Evolutionary conservation across 2,329 filamentous ascomycete species (phyloP).

Genomic region (Magnaporthiopsis incrustans): DNA sequence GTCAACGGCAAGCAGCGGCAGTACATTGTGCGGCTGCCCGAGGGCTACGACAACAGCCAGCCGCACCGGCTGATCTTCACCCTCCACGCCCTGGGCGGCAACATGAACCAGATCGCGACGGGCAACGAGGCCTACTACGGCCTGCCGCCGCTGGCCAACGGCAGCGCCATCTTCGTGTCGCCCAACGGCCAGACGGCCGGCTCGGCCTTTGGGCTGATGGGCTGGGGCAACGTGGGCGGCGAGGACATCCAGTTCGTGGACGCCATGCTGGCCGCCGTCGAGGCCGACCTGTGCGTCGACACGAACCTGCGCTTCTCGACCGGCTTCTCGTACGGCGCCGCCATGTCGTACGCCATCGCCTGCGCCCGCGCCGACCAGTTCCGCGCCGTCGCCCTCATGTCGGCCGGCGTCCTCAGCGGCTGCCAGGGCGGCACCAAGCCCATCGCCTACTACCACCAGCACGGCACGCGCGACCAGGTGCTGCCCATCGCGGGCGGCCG

Average conservation of each 20-base stretch:
- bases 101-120: conserved; percentile 26
- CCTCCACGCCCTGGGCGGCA: conserved; percentile 31
- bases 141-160: conserved; percentile 25
- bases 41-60: conserved; percentile 4
- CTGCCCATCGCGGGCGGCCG: conserved; percentile 24
- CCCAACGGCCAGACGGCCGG: conserved; percentile 32
- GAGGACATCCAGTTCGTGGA: conserved; percentile 33
- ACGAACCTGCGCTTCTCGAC: conserved; percentile 31
- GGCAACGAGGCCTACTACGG: conserved; percentile 26
- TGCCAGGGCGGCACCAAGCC: conserved; percentile 1
- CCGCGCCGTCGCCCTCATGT: conserved; percentile 23
- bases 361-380: conserved; percentile 29
- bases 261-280: conserved; percentile 26
- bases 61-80: conserved; percentile 27
- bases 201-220: conserved; percentile 11
- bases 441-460: conserved; percentile 5
- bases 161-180: conserved; percentile 31
- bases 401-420: conserved; percentile 3
- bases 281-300: conserved; percentile 33
- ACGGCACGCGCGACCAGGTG: conserved; percentile 19
- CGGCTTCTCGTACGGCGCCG: conserved; percentile 35
- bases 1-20: conserved; percentile 1
- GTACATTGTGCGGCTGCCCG: conserved; percentile 5
- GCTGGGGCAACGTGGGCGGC: conserved; percentile 34
- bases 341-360: conserved; percentile 33